Evolutionary conservation across 2,329 filamentous ascomycete genomes (phyloP).

Genomic region (Epichloe gansuensis): DNA sequence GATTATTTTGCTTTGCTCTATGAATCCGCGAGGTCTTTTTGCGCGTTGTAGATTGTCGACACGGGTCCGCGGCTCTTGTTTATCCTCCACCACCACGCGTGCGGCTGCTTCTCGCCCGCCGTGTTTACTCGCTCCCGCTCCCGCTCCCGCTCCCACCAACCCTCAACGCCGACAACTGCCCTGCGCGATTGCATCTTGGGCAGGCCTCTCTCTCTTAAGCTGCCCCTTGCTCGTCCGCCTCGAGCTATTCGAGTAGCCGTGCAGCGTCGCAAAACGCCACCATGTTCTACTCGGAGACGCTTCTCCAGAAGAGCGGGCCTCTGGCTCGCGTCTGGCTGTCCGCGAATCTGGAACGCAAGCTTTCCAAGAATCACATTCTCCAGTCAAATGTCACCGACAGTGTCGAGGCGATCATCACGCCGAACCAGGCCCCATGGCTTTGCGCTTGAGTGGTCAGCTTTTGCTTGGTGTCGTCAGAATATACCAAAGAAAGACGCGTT

Average conservation of each 20-base stretch:
- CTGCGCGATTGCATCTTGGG: slow-evolving; percentile 1
- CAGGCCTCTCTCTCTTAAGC: background rate
- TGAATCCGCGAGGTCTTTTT: slow-evolving; percentile 16
- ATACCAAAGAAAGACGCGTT: slow-evolving; percentile 93
- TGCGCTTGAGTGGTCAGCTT: slow-evolving; percentile 87
- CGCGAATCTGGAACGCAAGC: slow-evolving; percentile 94
- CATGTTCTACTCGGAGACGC: slow-evolving; percentile 97
- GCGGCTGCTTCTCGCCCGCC: slow-evolving; percentile 15
- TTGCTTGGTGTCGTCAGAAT: slow-evolving; percentile 93
- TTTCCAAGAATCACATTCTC: slow-evolving; percentile 91
- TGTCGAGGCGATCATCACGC: slow-evolving; percentile 88
- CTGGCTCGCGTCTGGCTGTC: slow-evolving; percentile 97
- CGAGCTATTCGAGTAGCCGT: slow-evolving; percentile 12
- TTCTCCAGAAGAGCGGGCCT: slow-evolving; percentile 93
- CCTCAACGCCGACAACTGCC: slow-evolving; percentile 5
- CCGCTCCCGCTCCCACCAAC: background rate
- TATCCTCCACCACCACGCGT: slow-evolving; percentile 17
- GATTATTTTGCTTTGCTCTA: slow-evolving; percentile 15
- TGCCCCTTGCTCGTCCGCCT: slow-evolving; percentile 11
- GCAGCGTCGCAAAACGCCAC: slow-evolving; percentile 22
- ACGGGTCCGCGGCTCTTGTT: slow-evolving; percentile 20
- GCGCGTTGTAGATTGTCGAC: slow-evolving; percentile 20
- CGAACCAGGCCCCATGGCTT: slow-evolving; percentile 83
- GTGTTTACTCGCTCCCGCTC: slow-evolving; percentile 20
- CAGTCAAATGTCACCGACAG: slow-evolving; percentile 92